Evolutionary conservation across 2,329 filamentous ascomycete genomes (phyloP).

Genomic region (Lasiodiplodia sp.): DNA sequence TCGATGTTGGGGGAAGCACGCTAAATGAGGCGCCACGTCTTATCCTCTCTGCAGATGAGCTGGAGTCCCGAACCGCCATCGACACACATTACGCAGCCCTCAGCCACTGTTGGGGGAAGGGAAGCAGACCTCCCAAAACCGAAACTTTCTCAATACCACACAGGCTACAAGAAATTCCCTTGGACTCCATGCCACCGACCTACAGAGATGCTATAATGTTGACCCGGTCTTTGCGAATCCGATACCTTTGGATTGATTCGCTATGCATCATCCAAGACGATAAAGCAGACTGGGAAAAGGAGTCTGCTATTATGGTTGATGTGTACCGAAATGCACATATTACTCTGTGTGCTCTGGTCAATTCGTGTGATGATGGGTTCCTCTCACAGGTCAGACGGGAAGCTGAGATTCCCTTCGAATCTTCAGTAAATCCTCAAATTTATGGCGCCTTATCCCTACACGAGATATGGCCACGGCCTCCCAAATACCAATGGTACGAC

Average conservation of each 20-base stretch:
- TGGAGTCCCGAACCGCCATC: neutral
- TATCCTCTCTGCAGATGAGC: neutral
- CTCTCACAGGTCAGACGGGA: neutral
- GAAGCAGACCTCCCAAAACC: neutral
- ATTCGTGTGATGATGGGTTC: neutral
- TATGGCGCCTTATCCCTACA: neutral
- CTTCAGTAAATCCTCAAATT: neutral
- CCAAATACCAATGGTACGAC: too few species aligned
- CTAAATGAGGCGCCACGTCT: neutral
- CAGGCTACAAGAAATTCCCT: neutral
- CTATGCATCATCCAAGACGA: constrained; percentile 32
- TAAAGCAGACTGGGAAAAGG: constrained; percentile 10
- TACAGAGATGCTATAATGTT: constrained; percentile 29
- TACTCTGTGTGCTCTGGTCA: neutral
- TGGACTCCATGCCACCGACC: neutral
- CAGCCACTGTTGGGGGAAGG: constrained; percentile 35
- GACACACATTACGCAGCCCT: constrained; percentile 10
- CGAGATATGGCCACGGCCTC: neutral
- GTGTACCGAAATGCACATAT: neutral
- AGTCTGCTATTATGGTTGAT: neutral
- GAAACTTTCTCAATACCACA: neutral
- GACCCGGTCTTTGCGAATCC: neutral
- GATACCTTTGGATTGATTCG: constrained; percentile 33
- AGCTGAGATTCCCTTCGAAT: neutral
- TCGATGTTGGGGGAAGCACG: neutral